Conservation (phyloP, 345 rosid genomes). For the Brassica incana region DNA sequence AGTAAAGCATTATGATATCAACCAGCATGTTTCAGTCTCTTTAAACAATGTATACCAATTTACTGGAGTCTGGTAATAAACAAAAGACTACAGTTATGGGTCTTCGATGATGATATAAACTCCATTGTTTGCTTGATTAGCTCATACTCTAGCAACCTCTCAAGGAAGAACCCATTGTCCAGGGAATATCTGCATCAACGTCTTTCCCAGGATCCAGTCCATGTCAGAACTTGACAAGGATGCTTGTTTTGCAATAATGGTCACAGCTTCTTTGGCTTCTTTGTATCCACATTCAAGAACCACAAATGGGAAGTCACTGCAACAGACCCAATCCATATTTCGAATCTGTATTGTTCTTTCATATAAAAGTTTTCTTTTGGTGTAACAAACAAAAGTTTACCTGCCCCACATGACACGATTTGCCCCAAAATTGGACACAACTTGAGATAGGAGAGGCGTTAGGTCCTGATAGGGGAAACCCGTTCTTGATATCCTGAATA, state of each 20-base stretch:
- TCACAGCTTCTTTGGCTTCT: conserved; percentile 70
- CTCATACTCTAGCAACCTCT: conserved; percentile 18
- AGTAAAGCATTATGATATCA: conserved; percentile 9
- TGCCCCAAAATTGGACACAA: conserved; percentile 66
- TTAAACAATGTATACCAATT: no score
- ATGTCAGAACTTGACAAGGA: conserved; percentile 62
- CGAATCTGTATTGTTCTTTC: conserved; percentile 9
- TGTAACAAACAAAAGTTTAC: conserved; percentile 34
- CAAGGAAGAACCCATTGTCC: conserved; percentile 54
- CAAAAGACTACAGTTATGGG: no score
- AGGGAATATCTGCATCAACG: conserved; percentile 62
- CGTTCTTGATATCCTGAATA: conserved; percentile 76
- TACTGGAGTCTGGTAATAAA: no score
- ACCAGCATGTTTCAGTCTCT: conserved; percentile 11
- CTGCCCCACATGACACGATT: conserved; percentile 95
- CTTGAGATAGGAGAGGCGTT: conserved; percentile 54
- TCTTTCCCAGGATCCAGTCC: conserved; percentile 75
- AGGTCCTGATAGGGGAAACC: conserved; percentile 69
- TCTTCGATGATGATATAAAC: conserved; percentile 13
- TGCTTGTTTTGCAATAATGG: conserved; percentile 48
- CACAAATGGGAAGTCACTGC: conserved; percentile 87
- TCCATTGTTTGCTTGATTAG: conserved; percentile 2
- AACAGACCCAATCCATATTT: conserved; percentile 13
- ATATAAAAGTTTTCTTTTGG: not conserved
- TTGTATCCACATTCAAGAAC: conserved; percentile 84